These are phyloP conservation scores for Paraphaeosphaeria minitans DNA, from an alignment of 2,329 filamentous ascomycete genomes.

Conservation along the genomic window DNA sequence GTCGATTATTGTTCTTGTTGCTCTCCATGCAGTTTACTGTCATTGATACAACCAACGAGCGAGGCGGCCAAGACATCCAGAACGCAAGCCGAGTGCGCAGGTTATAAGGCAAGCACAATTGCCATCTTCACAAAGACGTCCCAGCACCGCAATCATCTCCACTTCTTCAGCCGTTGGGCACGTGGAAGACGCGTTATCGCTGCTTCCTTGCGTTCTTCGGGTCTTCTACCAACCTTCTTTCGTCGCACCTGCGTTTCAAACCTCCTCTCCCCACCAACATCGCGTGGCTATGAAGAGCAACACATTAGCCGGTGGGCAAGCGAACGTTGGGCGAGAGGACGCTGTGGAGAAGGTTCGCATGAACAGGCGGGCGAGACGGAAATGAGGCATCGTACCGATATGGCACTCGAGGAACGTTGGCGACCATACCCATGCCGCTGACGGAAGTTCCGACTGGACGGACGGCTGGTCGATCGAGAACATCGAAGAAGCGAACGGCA, in stretches of 20 bases:
- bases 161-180: neutral
- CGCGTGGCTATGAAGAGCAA: slow-evolving; percentile 14
- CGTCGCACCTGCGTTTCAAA: slow-evolving; percentile 17
- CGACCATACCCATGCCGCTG: slow-evolving; percentile 6
- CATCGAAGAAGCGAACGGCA: neutral
- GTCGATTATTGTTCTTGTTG: too few relatives aligned
- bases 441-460: neutral
- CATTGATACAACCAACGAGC: neutral
- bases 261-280: slow-evolving; percentile 8
- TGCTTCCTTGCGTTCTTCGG: slow-evolving; percentile 11
- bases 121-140: neutral
- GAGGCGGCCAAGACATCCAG: neutral
- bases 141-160: neutral
- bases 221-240: slow-evolving; percentile 13
- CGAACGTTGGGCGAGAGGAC: slow-evolving; percentile 16
- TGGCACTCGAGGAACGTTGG: slow-evolving; percentile 1
- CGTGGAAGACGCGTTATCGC: neutral
- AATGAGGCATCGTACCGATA: slow-evolving; percentile 4
- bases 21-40: neutral
- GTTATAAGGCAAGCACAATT: neutral
- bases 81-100: neutral
- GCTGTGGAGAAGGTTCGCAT: slow-evolving; percentile 16
- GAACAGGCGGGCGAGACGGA: slow-evolving; percentile 11
- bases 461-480: neutral
- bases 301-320: slow-evolving; percentile 3